Evolutionary conservation across 2,329 filamentous ascomycete genomes (phyloP).

Genomic region (Arthrobotrys sinensis): DNA sequence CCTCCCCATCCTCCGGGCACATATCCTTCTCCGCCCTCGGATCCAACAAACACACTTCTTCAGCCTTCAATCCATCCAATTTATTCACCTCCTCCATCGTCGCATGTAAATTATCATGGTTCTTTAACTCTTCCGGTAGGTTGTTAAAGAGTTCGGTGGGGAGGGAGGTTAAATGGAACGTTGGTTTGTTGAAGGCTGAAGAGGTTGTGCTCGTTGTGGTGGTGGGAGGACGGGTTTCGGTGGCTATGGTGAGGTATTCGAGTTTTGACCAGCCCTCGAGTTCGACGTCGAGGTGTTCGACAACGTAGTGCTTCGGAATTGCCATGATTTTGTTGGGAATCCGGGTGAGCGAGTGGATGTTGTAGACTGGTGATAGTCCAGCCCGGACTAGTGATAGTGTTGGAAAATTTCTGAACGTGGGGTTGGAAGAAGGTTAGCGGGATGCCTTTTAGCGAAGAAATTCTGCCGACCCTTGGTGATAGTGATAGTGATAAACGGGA

Average conservation of each 20-base stretch:
- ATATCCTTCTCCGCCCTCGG: constrained; percentile 86
- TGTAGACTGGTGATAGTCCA: constrained; percentile 4
- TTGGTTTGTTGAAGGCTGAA: constrained; percentile 68
- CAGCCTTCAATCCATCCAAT: constrained; percentile 78
- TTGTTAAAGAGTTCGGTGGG: constrained; percentile 74
- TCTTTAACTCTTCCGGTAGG: constrained; percentile 73
- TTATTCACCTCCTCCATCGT: constrained; percentile 86
- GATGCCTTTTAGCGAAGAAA: constrained; percentile 21
- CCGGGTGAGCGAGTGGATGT: background rate
- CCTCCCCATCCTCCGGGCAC: constrained; percentile 83
- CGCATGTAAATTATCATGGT: constrained; percentile 76
- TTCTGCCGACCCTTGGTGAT: background rate
- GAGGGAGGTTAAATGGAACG: constrained; percentile 87
- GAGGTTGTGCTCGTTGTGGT: background rate
- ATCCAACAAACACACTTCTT: constrained; percentile 90
- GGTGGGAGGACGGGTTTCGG: constrained; percentile 75
- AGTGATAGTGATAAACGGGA: background rate
- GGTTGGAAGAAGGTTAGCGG: constrained; percentile 27
- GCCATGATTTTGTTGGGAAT: constrained; percentile 2
- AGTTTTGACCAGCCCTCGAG: constrained; percentile 93
- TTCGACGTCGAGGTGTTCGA: constrained; percentile 84
- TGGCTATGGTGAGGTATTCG: constrained; percentile 89
- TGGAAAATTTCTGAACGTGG: constrained; percentile 45
- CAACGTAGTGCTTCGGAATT: constrained; percentile 50
- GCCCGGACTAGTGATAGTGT: constrained; percentile 2